Evolutionary conservation across 2,329 filamentous ascomycete genomes (phyloP).

Genomic region (Bertia moriformis): DNA sequence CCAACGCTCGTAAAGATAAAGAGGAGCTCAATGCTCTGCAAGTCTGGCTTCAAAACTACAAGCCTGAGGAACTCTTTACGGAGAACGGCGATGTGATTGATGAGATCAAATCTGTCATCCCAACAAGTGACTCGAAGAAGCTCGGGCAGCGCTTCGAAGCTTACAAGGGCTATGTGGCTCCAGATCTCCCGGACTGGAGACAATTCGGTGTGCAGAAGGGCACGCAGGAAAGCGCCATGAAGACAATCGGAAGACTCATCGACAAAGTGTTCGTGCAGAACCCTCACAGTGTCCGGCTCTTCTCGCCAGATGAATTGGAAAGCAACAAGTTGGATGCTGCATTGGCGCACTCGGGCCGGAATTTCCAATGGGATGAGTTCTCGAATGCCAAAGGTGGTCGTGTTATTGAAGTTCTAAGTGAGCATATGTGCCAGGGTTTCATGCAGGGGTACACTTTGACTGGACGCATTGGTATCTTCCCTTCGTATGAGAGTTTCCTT

Average conservation of each 20-base stretch:
- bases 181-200: slow-evolving; percentile 41
- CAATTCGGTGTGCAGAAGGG: slow-evolving; percentile 31
- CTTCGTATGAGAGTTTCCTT: slow-evolving; percentile 53
- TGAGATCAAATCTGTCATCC: slow-evolving; percentile 35
- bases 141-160: slow-evolving; percentile 41
- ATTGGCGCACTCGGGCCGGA: slow-evolving; percentile 39
- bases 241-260: slow-evolving; percentile 36
- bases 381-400: slow-evolving; percentile 42
- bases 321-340: slow-evolving; percentile 50
- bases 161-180: slow-evolving; percentile 31
- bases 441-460: slow-evolving; percentile 49
- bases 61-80: slow-evolving; percentile 31
- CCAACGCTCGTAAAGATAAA: slow-evolving; percentile 37
- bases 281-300: slow-evolving; percentile 40
- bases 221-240: slow-evolving; percentile 40
- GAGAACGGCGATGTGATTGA: slow-evolving; percentile 31
- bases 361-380: slow-evolving; percentile 55
- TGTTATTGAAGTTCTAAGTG: slow-evolving; percentile 52
- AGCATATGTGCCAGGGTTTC: slow-evolving; percentile 52
- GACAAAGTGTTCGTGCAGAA: slow-evolving; percentile 40
- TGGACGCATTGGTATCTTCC: slow-evolving; percentile 45
- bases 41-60: slow-evolving; percentile 44
- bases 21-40: slow-evolving; percentile 38
- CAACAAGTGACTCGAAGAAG: slow-evolving; percentile 32
- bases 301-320: slow-evolving; percentile 52